Conservation (phyloP, 176 grass and related monocot species). For the Carex parvula region DNA sequence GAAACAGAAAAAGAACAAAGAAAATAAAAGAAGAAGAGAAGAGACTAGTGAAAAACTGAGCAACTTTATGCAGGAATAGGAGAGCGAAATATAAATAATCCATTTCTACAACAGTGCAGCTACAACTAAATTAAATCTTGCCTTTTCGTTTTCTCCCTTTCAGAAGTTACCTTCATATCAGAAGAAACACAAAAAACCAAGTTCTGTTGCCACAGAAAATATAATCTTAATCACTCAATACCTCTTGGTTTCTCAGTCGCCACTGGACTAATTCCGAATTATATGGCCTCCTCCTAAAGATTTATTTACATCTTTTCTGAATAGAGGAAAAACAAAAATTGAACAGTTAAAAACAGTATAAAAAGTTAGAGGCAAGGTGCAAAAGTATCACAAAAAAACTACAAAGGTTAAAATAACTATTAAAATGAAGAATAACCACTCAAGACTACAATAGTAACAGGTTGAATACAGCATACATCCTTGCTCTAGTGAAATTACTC, state of each 20-base stretch:
- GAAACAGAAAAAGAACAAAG: too few relatives aligned
- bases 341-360: background rate
- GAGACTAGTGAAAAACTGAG: background rate
- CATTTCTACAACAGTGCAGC: constrained; percentile 9
- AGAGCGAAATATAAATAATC: background rate
- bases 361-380: background rate
- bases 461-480: background rate
- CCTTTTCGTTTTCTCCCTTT: background rate
- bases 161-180: background rate
- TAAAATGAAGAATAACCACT: background rate
- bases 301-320: constrained; percentile 20
- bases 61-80: background rate
- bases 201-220: constrained; percentile 2
- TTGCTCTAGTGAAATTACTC: background rate
- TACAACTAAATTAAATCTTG: constrained; percentile 7
- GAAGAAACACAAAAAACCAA: background rate
- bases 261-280: background rate
- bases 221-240: background rate
- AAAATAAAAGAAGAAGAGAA: background rate
- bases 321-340: background rate
- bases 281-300: background rate
- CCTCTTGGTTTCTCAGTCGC: background rate
- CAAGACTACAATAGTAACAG: background rate
- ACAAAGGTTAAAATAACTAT: background rate
- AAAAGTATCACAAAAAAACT: background rate